Conservation (phyloP, 2,329 filamentous ascomycete species). For the Clonostachys rhizophaga region DNA sequence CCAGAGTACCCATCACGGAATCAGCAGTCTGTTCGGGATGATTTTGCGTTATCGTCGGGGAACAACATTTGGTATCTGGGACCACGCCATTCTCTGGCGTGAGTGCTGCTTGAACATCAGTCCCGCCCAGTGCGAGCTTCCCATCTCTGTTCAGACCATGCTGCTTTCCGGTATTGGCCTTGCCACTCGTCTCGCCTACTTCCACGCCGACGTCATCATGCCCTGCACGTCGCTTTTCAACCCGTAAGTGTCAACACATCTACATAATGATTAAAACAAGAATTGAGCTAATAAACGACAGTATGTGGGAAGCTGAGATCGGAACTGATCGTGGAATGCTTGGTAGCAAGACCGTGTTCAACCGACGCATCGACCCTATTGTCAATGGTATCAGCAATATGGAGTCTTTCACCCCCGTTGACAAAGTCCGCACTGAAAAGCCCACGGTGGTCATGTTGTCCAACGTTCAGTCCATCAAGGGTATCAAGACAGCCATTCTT, state of each 20-base stretch:
- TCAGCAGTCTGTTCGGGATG: slow-evolving; percentile 55
- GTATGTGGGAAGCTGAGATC: slow-evolving; percentile 57
- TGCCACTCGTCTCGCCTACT: slow-evolving; percentile 35
- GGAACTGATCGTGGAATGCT: slow-evolving; percentile 52
- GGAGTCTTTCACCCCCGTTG: slow-evolving; percentile 56
- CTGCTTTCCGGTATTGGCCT: slow-evolving; percentile 40
- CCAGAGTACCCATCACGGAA: slow-evolving; percentile 59
- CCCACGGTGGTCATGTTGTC: slow-evolving; percentile 64
- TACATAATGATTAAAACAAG: neutral
- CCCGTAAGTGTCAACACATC: slow-evolving; percentile 22
- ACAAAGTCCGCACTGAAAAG: slow-evolving; percentile 50
- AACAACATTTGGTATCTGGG: slow-evolving; percentile 58
- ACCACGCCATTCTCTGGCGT: slow-evolving; percentile 58
- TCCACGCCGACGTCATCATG: slow-evolving; percentile 56
- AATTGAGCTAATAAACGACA: slow-evolving; percentile 1
- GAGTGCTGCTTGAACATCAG: slow-evolving; percentile 46
- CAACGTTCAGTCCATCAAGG: slow-evolving; percentile 55
- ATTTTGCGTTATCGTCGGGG: slow-evolving; percentile 57
- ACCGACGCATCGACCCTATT: slow-evolving; percentile 57
- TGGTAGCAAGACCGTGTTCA: slow-evolving; percentile 51
- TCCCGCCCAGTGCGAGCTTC: slow-evolving; percentile 40
- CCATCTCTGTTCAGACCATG: slow-evolving; percentile 41
- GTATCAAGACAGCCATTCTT: slow-evolving; percentile 60
- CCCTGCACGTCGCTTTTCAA: slow-evolving; percentile 58
- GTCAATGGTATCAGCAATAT: slow-evolving; percentile 63